Evolutionary conservation across 768 basidiomycete species (phyloP), one percentile per base, ranked within the genome.

Genomic region (Neoboletus magnificus): DNA sequence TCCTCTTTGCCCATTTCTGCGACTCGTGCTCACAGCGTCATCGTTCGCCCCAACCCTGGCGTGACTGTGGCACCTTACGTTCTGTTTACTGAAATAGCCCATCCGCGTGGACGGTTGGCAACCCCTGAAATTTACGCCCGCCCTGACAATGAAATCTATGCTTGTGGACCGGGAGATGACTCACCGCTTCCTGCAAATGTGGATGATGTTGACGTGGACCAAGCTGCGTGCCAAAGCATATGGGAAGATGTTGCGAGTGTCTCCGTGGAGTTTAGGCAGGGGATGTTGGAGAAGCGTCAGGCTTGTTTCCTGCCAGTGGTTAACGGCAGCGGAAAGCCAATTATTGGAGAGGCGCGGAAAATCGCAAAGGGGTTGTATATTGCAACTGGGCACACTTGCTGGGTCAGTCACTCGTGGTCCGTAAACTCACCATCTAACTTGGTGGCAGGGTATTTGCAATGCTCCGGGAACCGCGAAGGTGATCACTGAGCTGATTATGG

Each of bases 271-370:
- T 74, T 89, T 33, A 71, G 76, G 39, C 77, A 78, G 22, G 85
- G 83, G 2, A 76, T 60, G 0, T 73, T 88, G 1, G 79, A 82
- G 40, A 73, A 65, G 35, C 73, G 76, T 37, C 85, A 87, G 71
- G 91, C 91, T 6, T 96, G 93, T 66, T 94, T 83, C 69, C 70
- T 95, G 54, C 92, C 93, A 0, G 75, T 80, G 7, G 82, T 86
- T 25, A 76, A 72, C 47, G 65, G 59, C 1, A 78, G 79, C 0
- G 86, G 30, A 33, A 84, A 85, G 4, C 92, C 92, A 0, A 82
- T 93, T 41, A 70, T 96, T 2, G 91, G 89, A 0, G 79, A 82
- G 60, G 82, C 85, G 13, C 65, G 59, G 9, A 68, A 65, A 23
- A 76, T 85, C 37, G 81, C 83, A 3, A 79, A 80, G 60, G 87